Evolutionary conservation across 805 yeast genomes (phyloP).

Genomic region (Myxozyma neotropica): DNA sequence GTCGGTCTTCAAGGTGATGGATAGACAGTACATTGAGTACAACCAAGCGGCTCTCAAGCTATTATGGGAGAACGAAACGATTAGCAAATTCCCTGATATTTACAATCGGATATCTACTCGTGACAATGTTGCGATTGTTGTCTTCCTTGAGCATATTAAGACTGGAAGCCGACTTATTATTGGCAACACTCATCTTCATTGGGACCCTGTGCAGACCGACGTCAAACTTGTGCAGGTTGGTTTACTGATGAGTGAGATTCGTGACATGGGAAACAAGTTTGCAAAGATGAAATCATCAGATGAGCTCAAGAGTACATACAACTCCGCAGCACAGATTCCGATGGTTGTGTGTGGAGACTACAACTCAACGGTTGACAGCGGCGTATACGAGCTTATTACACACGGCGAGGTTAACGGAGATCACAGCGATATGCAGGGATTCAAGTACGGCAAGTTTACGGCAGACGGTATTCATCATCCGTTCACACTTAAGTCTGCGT

Average conservation of each 20-base stretch:
- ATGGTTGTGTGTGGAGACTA: slow-evolving; percentile 91
- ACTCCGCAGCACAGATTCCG: slow-evolving; percentile 61
- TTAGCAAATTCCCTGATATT: slow-evolving; percentile 90
- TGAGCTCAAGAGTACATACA: slow-evolving; percentile 42
- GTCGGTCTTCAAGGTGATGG: slow-evolving; percentile 67
- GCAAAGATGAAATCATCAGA: slow-evolving; percentile 28
- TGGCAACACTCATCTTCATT: slow-evolving; percentile 92
- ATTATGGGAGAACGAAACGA: slow-evolving; percentile 55
- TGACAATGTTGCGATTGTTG: slow-evolving; percentile 85
- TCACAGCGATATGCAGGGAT: slow-evolving; percentile 79
- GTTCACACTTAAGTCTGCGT: slow-evolving; percentile 81
- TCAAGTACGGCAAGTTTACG: slow-evolving; percentile 89
- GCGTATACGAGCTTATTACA: slow-evolving; percentile 87
- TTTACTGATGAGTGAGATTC: slow-evolving; percentile 84
- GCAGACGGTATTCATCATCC: slow-evolving; percentile 84
- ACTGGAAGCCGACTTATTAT: slow-evolving; percentile 73
- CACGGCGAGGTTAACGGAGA: slow-evolving; percentile 68
- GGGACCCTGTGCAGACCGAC: slow-evolving; percentile 97
- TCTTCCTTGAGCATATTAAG: slow-evolving; percentile 69
- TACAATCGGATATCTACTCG: slow-evolving; percentile 95
- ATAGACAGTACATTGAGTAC: slow-evolving; percentile 77
- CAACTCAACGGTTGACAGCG: slow-evolving; percentile 83
- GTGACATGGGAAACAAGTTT: slow-evolving; percentile 58
- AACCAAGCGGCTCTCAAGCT: slow-evolving; percentile 49
- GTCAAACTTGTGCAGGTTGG: slow-evolving; percentile 97